Evolutionary conservation across 352 stramenopile genomes (phyloP).

Genomic region (Pythium sukuiense): DNA sequence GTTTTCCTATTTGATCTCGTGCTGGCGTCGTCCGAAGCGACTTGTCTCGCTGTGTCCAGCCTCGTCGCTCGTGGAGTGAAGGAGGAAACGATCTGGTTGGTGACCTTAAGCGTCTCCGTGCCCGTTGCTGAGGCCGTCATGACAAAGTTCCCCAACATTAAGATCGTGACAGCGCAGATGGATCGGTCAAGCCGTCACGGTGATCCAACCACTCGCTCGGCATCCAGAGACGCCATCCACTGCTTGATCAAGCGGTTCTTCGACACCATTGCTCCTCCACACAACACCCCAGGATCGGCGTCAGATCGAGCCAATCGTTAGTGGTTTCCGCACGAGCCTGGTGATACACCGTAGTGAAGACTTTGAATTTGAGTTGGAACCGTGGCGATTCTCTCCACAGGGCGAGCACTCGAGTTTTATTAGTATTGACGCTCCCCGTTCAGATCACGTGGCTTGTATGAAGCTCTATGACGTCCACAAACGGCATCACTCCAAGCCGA

Average conservation of each 20-base stretch:
- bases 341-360: no score
- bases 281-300: no score
- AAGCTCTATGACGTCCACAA: no score
- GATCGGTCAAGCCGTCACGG: slow-evolving; percentile 7
- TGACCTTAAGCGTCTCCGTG: slow-evolving; percentile 22
- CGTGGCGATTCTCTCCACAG: no score
- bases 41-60: slow-evolving; percentile 31
- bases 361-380: no score
- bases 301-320: no score
- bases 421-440: no score
- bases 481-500: no score
- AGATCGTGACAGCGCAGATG: slow-evolving; percentile 28
- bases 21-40: slow-evolving; percentile 28
- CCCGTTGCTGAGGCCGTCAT: slow-evolving; percentile 26
- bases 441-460: no score
- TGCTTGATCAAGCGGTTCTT: not conserved
- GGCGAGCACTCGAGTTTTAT: no score
- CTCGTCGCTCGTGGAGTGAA: slow-evolving; percentile 36
- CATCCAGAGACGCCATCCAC: not conserved
- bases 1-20: slow-evolving; percentile 48
- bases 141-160: slow-evolving; percentile 29
- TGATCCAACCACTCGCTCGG: not conserved
- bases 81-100: slow-evolving; percentile 38
- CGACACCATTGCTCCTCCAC: no score
- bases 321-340: no score